A percentile compares a stretch with the other conserved stretches of the same genome.
Conservation (phyloP, 768 basidiomycete species). For the Boletus tylopilopsis region DNA sequence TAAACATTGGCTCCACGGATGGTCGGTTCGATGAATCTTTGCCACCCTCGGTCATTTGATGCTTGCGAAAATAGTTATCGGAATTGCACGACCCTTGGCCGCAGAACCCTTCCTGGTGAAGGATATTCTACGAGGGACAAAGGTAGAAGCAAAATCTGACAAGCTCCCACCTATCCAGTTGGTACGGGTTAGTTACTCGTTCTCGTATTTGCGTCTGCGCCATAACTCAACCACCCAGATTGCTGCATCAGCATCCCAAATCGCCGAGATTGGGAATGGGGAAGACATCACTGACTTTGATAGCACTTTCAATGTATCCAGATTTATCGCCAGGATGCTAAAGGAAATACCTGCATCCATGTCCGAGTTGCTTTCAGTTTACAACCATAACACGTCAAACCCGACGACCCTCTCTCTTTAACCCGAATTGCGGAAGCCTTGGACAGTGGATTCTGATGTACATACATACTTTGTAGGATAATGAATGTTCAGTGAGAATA, state of each 20-base stretch:
- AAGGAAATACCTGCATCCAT: constrained; percentile 30
- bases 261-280: constrained; percentile 33
- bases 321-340: constrained; percentile 30
- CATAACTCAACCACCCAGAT: constrained; percentile 16
- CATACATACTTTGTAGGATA: constrained; percentile 6
- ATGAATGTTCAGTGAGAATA: background rate
- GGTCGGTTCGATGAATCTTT: constrained; percentile 15
- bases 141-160: constrained; percentile 21
- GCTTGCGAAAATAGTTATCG: constrained; percentile 19
- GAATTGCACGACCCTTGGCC: constrained; percentile 28
- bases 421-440: background rate
- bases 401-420: background rate
- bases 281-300: constrained; percentile 32
- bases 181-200: constrained; percentile 20
- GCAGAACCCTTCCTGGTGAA: constrained; percentile 30
- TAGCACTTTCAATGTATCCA: constrained; percentile 28
- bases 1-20: constrained; percentile 22
- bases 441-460: background rate
- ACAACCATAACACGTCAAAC: background rate
- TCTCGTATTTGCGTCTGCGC: background rate
- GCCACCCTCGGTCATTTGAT: background rate
- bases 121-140: constrained; percentile 26
- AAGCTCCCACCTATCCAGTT: constrained; percentile 38
- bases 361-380: constrained; percentile 27
- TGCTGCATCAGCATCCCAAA: constrained; percentile 29